phyloP scores from a whole-genome alignment of 2,329 filamentous ascomycete genomes.

The Immersiporthe knoxdaviesiana region DNA sequence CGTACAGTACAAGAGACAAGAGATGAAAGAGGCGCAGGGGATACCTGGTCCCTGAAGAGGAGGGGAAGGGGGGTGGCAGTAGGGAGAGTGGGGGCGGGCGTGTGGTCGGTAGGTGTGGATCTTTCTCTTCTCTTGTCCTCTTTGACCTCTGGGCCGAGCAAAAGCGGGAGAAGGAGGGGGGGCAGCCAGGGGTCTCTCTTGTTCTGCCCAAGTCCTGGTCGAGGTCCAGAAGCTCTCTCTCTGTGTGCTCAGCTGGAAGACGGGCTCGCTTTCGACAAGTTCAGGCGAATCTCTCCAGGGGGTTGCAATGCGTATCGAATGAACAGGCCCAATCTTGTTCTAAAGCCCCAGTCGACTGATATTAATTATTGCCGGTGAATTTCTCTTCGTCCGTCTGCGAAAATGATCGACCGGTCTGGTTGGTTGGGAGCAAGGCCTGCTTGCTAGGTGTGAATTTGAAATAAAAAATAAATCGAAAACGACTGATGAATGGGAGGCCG shows the following conservation, averaged over 20 bases:
- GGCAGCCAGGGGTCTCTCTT: constrained; percentile 37
- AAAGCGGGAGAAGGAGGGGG: constrained; percentile 45
- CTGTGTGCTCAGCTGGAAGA: constrained; percentile 15
- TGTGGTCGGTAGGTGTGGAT: constrained; percentile 33
- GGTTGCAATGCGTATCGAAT: constrained; percentile 40
- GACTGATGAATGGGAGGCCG: constrained; percentile 26
- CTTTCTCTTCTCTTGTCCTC: constrained; percentile 26
- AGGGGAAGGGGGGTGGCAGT: constrained; percentile 35
- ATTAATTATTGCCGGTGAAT: constrained; percentile 44
- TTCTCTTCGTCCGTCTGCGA: constrained; percentile 41
- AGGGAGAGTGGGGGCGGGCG: constrained; percentile 32
- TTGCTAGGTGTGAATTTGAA: constrained; percentile 50
- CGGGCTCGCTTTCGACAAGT: constrained; percentile 32
- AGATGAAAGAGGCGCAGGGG: constrained; percentile 25
- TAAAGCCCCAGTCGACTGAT: constrained; percentile 35
- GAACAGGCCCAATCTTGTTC: constrained; percentile 40
- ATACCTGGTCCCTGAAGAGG: constrained; percentile 20
- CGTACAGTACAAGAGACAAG: constrained; percentile 34
- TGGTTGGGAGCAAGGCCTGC: constrained; percentile 60
- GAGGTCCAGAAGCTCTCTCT: constrained; percentile 35
- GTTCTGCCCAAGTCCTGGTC: constrained; percentile 35
- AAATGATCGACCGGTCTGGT: constrained; percentile 56
- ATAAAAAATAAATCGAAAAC: constrained; percentile 20
- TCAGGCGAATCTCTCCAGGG: constrained; percentile 40
- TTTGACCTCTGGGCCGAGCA: constrained; percentile 41